These are phyloP conservation scores for Sugiyamaella sp. DNA, from an alignment of 1,139 yeast species.

Conservation along the genomic window DNA sequence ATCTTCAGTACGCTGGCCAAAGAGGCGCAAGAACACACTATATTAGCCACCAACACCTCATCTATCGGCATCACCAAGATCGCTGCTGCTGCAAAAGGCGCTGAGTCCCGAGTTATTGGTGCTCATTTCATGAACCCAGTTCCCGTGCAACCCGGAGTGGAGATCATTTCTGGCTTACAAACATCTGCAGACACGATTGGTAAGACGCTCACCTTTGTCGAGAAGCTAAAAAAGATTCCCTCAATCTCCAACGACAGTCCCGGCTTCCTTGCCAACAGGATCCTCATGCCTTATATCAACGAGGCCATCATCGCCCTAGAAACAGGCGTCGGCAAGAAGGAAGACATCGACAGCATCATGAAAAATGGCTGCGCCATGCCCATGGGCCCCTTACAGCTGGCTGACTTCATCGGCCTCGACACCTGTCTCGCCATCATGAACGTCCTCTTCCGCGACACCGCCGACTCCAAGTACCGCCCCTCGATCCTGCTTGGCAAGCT, in stretches of 20 bases:
- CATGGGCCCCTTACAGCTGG: conserved; percentile 50
- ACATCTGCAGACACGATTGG: conserved; percentile 44
- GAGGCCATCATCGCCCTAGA: conserved; percentile 49
- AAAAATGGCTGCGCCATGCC: conserved; percentile 53
- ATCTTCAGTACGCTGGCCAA: conserved; percentile 45
- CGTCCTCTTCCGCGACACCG: conserved; percentile 47
- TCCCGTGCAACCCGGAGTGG: conserved; percentile 52
- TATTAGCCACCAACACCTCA: conserved; percentile 50
- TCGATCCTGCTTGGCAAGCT: conserved; percentile 44
- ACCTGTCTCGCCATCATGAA: conserved; percentile 50
- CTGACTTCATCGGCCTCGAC: conserved; percentile 51
- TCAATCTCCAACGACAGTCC: conserved; percentile 47
- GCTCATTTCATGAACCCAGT: conserved; percentile 53
- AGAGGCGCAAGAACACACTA: conserved; percentile 38
- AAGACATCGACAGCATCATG: conserved; percentile 50
- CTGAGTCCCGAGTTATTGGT: conserved; percentile 47
- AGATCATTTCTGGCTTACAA: conserved; percentile 48
- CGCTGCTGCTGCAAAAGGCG: conserved; percentile 49
- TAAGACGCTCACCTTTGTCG: conserved; percentile 41
- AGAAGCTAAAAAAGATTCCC: conserved; percentile 45
- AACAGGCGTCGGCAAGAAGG: conserved; percentile 47
- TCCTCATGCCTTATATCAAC: conserved; percentile 49
- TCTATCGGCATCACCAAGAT: conserved; percentile 49
- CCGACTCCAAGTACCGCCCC: conserved; percentile 50
- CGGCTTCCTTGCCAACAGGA: conserved; percentile 50